These are phyloP conservation scores for Pythium vanterpoolii DNA, from an alignment of 352 stramenopile species.

Conservation along the genomic window DNA sequence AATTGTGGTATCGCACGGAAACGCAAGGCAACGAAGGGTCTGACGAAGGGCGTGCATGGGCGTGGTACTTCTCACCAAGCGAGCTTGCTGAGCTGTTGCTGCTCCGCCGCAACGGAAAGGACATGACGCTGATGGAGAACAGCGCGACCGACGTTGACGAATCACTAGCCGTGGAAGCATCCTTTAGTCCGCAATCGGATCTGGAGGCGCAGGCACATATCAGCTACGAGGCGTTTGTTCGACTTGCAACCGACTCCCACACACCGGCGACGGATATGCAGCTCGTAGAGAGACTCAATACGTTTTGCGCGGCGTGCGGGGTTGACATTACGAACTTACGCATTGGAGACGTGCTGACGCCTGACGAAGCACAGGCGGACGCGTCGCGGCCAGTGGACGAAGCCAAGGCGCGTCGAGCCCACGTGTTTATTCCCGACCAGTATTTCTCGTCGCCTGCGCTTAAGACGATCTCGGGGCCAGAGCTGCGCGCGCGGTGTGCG, in stretches of 20 bases:
- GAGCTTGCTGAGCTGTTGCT: slow-evolving; percentile 87
- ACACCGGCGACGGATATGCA: slow-evolving; percentile 75
- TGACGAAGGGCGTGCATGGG: slow-evolving; percentile 90
- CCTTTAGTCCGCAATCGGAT: slow-evolving; percentile 45
- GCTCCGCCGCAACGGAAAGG: slow-evolving; percentile 75
- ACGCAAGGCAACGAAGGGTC: slow-evolving; percentile 96
- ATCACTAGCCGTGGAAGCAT: slow-evolving; percentile 14
- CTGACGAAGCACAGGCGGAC: slow-evolving; percentile 19
- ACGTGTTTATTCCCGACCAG: slow-evolving; percentile 53
- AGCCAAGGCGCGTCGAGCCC: neutral
- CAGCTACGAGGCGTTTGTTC: slow-evolving; percentile 54
- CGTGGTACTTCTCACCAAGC: slow-evolving; percentile 94
- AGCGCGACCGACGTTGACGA: slow-evolving; percentile 63
- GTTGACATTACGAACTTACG: slow-evolving; percentile 81
- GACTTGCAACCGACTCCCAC: slow-evolving; percentile 61
- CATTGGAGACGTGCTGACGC: slow-evolving; percentile 58
- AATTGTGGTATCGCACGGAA: slow-evolving; percentile 95
- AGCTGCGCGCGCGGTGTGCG: slow-evolving; percentile 88
- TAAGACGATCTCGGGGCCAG: slow-evolving; percentile 50
- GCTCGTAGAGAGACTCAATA: slow-evolving; percentile 82
- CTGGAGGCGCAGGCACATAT: slow-evolving; percentile 44
- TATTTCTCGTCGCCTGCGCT: slow-evolving; percentile 72
- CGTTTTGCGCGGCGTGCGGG: slow-evolving; percentile 70
- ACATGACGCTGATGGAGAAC: slow-evolving; percentile 86
- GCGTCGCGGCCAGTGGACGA: neutral